phyloP scores from a whole-genome alignment of 148 eudicot genomes.

The Rhododendron kiyosumense region DNA sequence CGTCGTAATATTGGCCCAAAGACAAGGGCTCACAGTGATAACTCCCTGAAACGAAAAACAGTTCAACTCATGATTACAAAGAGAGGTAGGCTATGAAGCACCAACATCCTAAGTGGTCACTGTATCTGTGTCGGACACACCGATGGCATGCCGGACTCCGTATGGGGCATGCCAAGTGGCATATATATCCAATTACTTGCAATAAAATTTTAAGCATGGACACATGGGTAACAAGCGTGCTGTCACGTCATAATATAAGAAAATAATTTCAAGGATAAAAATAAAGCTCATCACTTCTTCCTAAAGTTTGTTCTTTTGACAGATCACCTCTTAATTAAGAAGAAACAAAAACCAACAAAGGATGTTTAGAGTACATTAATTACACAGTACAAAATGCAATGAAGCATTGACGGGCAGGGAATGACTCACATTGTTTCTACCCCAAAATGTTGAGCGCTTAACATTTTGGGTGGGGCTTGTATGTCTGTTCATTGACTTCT shows the following conservation, averaged over 20 bases:
- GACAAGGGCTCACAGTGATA: background rate
- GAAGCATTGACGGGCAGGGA: background rate
- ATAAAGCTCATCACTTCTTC: background rate
- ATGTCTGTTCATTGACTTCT: constrained; percentile 50
- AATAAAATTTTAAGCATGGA: background rate
- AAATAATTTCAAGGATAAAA: background rate
- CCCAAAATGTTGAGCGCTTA: constrained; percentile 79
- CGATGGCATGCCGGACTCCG: background rate
- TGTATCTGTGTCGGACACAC: background rate
- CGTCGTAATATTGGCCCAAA: background rate
- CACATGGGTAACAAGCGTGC: background rate
- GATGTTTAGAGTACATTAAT: background rate
- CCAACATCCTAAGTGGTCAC: background rate
- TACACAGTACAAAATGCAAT: background rate
- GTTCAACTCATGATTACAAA: background rate
- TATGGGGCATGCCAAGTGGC: background rate
- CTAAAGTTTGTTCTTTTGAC: background rate
- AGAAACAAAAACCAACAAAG: background rate
- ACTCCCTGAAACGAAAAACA: background rate
- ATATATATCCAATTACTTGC: background rate
- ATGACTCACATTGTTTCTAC: constrained; percentile 67
- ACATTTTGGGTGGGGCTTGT: constrained; percentile 39
- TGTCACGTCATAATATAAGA: background rate
- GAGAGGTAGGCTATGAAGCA: background rate
- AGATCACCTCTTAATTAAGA: background rate